Evolutionary conservation across 805 yeast species (phyloP).

Genomic region (Suhomyces vadensis): DNA sequence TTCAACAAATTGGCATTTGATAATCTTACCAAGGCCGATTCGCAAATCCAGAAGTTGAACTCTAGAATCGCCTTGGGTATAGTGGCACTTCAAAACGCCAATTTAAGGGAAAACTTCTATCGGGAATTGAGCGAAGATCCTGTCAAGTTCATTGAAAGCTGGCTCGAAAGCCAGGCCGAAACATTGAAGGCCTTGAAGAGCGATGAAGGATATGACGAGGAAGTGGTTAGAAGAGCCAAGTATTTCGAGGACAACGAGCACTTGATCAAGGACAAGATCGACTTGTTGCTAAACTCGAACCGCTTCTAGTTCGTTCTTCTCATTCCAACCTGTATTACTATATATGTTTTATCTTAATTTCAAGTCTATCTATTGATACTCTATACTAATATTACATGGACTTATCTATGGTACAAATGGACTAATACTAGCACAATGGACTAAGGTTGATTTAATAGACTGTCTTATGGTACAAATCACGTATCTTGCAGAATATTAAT

Average conservation of each 20-base stretch:
- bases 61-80: slow-evolving; percentile 50
- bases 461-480: too few relatives aligned
- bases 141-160: slow-evolving; percentile 65
- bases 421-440: too few relatives aligned
- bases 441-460: too few relatives aligned
- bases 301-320: slow-evolving; percentile 41
- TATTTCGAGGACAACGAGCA: slow-evolving; percentile 71
- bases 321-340: slow-evolving; percentile 6
- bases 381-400: too few relatives aligned
- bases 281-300: slow-evolving; percentile 64
- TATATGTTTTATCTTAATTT: background rate
- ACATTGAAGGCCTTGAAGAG: slow-evolving; percentile 84
- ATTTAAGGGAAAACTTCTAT: slow-evolving; percentile 76
- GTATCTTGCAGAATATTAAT: slow-evolving; percentile 8
- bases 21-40: slow-evolving; percentile 44
- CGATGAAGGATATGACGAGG: slow-evolving; percentile 89
- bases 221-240: slow-evolving; percentile 77
- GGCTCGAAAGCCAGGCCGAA: slow-evolving; percentile 79
- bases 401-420: too few relatives aligned
- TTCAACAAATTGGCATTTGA: slow-evolving; percentile 41
- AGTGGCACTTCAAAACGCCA: slow-evolving; percentile 53
- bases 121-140: slow-evolving; percentile 75
- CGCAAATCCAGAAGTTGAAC: slow-evolving; percentile 43
- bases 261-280: slow-evolving; percentile 74
- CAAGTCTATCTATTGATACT: background rate